Percentiles rank a stretch among this genome's conserved stretches.
These are phyloP conservation scores for Diaporthe helianthi DNA, from an alignment of 2,329 filamentous ascomycete genomes.

Conservation along the genomic window DNA sequence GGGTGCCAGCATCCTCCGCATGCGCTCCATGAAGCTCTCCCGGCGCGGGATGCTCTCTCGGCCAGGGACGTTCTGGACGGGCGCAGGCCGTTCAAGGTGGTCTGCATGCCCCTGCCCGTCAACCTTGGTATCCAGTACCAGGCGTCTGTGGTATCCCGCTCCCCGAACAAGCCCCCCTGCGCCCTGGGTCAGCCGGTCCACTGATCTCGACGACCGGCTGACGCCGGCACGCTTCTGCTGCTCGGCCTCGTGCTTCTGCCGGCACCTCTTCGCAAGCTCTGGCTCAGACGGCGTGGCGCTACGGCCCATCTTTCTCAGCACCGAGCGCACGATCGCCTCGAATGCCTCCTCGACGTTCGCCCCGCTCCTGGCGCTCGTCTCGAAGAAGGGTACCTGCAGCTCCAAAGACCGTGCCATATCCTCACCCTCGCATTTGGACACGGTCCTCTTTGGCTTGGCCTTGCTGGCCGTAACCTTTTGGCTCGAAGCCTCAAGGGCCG, in stretches of 20 bases:
- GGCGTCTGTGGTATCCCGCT: not conserved
- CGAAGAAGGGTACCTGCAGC: conserved; percentile 73
- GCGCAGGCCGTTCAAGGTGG: not conserved
- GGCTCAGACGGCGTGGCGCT: not conserved
- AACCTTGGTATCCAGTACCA: not conserved
- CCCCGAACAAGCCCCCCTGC: not conserved
- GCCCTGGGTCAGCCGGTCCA: not conserved
- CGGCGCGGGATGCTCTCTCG: not conserved
- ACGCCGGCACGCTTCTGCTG: conserved; percentile 5
- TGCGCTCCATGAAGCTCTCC: conserved; percentile 5
- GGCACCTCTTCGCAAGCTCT: not conserved
- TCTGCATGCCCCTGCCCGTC: not conserved
- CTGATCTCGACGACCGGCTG: not conserved
- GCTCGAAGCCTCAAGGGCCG: not conserved
- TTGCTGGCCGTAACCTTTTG: not conserved
- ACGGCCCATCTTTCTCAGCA: conserved; percentile 37
- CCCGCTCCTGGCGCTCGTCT: conserved; percentile 76
- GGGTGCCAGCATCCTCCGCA: not conserved
- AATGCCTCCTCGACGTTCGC: conserved; percentile 72
- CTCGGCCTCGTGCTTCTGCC: conserved; percentile 7
- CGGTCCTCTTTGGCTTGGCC: conserved; percentile 45
- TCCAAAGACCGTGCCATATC: conserved; percentile 66
- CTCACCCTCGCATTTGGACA: conserved; percentile 55
- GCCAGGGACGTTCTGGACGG: not conserved
- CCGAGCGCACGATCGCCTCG: conserved; percentile 38